Evolutionary conservation across 768 basidiomycete genomes (phyloP).

Genomic region (Lactarius quietus): DNA sequence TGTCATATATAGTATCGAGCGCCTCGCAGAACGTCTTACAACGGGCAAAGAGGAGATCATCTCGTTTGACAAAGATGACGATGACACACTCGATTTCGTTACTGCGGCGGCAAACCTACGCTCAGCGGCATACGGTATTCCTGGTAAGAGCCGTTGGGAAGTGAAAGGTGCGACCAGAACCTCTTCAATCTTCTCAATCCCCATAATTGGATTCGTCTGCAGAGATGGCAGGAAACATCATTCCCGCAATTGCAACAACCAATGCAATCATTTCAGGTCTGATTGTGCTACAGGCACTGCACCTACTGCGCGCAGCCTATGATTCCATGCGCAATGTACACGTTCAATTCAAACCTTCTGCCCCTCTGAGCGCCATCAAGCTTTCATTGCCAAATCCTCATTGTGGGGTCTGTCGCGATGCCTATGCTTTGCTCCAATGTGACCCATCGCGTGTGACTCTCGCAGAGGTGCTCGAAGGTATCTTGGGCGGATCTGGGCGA

Average conservation of each 20-base stretch:
- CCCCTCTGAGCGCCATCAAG: slow-evolving; percentile 69
- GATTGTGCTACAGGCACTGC: slow-evolving; percentile 89
- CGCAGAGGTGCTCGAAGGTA: slow-evolving; percentile 63
- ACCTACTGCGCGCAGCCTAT: slow-evolving; percentile 69
- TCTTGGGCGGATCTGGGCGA: slow-evolving; percentile 54
- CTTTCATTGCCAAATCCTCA: slow-evolving; percentile 66
- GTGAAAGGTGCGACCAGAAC: slow-evolving; percentile 68
- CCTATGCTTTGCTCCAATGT: slow-evolving; percentile 70
- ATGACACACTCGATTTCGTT: slow-evolving; percentile 95
- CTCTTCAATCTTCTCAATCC: background rate
- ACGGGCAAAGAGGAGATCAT: slow-evolving; percentile 63
- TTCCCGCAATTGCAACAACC: slow-evolving; percentile 98
- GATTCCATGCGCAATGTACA: slow-evolving; percentile 68
- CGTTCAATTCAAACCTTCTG: slow-evolving; percentile 69
- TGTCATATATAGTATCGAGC: slow-evolving; percentile 58
- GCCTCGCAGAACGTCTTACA: slow-evolving; percentile 64
- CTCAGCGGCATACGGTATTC: slow-evolving; percentile 85
- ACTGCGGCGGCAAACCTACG: slow-evolving; percentile 92
- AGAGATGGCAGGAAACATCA: slow-evolving; percentile 99
- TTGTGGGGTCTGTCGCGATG: slow-evolving; percentile 86
- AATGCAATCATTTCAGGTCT: slow-evolving; percentile 96
- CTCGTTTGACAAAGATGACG: slow-evolving; percentile 96
- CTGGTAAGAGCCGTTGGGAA: slow-evolving; percentile 89
- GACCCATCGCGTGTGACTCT: slow-evolving; percentile 68
- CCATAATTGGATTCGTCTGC: slow-evolving; percentile 8